Percentiles rank a stretch among this genome's conserved stretches.
Evolutionary conservation across 73 alveolate genomes (phyloP).

Genomic region (Paramecium biaurelia): DNA sequence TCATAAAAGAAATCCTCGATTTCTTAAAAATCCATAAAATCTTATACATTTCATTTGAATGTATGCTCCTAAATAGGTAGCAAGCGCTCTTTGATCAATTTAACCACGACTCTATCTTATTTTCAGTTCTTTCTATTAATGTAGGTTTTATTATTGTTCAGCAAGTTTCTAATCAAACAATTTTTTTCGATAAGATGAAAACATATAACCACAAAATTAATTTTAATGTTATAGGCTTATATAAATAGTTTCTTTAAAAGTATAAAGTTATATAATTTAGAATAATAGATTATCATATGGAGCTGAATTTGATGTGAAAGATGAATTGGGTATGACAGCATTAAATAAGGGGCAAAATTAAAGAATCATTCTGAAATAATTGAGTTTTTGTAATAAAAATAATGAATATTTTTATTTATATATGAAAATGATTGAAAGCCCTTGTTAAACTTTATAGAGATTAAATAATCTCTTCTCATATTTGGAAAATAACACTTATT

Average conservation of each 20-base stretch:
- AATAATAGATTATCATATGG: not conserved
- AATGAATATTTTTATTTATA: not conserved
- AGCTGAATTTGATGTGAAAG: not conserved
- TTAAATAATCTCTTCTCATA: conserved; percentile 1
- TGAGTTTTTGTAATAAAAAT: conserved; percentile 24
- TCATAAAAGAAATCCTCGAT: conserved; percentile 18
- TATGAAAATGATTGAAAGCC: conserved; percentile 20
- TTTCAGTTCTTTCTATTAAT: not conserved
- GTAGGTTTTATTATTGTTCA: not conserved
- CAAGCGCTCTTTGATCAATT: conserved; percentile 6
- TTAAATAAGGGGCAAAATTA: not conserved
- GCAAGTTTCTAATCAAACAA: conserved; percentile 17
- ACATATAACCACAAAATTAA: conserved; percentile 49
- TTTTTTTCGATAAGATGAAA: not conserved
- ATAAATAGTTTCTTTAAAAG: not conserved
- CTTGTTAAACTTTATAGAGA: not conserved
- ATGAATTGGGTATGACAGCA: conserved; percentile 3
- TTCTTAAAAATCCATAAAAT: not conserved
- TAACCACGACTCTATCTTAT: not conserved
- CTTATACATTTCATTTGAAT: conserved; percentile 34
- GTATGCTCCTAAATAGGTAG: not conserved
- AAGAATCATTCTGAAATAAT: not conserved
- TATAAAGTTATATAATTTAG: not conserved
- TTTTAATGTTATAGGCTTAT: not conserved
- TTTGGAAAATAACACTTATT: not conserved